Evolutionary conservation across 2,329 filamentous ascomycete genomes (phyloP).

Genomic region (Cordyceps cateniannulata): DNA sequence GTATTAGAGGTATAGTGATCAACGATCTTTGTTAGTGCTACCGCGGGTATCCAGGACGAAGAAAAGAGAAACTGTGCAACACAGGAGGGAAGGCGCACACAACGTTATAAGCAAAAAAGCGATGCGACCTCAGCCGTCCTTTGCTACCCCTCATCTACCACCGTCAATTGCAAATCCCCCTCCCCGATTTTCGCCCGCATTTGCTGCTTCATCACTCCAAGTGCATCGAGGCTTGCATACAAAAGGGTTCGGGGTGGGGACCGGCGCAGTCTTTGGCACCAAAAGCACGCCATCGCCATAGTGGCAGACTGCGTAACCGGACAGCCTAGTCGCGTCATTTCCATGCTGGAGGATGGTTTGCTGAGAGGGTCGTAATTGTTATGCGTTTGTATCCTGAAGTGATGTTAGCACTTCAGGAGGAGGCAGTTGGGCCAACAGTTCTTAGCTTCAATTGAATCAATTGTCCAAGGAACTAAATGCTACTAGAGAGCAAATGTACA

Average conservation of each 20-base stretch:
- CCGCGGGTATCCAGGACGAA: not conserved
- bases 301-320: constrained; percentile 3
- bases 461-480: too few relatives aligned
- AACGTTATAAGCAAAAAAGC: not conserved
- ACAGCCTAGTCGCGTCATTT: constrained; percentile 4
- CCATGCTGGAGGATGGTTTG: not conserved
- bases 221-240: not conserved
- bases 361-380: too few relatives aligned
- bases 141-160: constrained; percentile 7
- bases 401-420: too few relatives aligned
- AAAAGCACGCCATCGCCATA: constrained; percentile 15
- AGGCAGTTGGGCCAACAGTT: too few relatives aligned
- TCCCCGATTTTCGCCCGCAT: constrained; percentile 6
- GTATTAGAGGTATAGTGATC: too few relatives aligned
- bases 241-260: not conserved
- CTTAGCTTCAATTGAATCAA: too few relatives aligned
- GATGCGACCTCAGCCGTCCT: not conserved
- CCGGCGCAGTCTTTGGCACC: not conserved
- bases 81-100: not conserved
- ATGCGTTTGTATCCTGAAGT: too few relatives aligned
- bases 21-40: not conserved
- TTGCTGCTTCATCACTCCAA: not conserved
- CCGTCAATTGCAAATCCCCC: constrained; percentile 1
- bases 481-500: too few relatives aligned
- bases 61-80: not conserved